These are phyloP conservation scores for Wickerhamiella musiphila DNA, from an alignment of 805 yeast genomes.

Conservation along the genomic window DNA sequence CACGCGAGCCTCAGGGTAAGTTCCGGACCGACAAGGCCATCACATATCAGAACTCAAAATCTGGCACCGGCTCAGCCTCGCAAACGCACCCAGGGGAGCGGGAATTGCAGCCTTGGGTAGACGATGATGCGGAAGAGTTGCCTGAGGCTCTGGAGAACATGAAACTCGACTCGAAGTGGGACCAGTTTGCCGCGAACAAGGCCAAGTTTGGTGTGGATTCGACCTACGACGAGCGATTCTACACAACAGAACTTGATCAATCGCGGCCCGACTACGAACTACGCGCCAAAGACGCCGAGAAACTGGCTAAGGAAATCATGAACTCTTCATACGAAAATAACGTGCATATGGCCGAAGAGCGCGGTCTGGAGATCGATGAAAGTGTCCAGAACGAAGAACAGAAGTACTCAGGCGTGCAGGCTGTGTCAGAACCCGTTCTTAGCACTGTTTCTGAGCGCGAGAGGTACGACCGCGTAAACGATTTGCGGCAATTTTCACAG, in stretches of 20 bases:
- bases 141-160: constrained; percentile 19
- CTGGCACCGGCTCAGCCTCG: constrained; percentile 29
- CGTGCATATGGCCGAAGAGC: constrained; percentile 77
- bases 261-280: constrained; percentile 55
- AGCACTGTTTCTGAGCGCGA: constrained; percentile 12
- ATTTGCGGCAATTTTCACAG: constrained; percentile 58
- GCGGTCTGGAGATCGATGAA: constrained; percentile 63
- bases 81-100: constrained; percentile 35
- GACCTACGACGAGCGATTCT: constrained; percentile 66
- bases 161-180: constrained; percentile 38
- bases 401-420: constrained; percentile 71
- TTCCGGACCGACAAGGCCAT: constrained; percentile 84
- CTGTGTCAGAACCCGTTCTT: constrained; percentile 25
- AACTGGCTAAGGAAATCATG: constrained; percentile 59
- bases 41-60: too few species aligned
- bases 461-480: constrained; percentile 20
- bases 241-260: constrained; percentile 63
- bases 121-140: constrained; percentile 32
- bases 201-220: constrained; percentile 77
- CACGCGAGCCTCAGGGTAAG: constrained; percentile 1
- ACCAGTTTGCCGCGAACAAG: constrained; percentile 86
- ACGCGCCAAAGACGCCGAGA: constrained; percentile 52
- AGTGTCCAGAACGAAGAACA: constrained; percentile 90
- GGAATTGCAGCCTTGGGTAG: constrained; percentile 71
- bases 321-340: constrained; percentile 53